Base-by-base conservation (phyloP, 495 filamentous ascomycete species). In the Hamigera avellanea region DNA sequence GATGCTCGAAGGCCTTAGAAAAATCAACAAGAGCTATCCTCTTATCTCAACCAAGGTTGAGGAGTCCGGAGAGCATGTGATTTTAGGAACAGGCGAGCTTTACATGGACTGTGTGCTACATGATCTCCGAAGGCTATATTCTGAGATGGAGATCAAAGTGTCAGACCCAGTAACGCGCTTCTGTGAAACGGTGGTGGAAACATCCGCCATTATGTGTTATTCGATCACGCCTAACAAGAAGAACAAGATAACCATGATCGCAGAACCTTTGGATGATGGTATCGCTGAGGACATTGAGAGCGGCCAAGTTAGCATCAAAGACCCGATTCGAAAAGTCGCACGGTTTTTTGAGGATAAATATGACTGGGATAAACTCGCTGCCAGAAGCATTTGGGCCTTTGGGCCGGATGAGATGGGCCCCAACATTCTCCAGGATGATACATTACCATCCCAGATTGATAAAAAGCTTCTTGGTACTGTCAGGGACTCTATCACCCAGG, bases 21-120 rank as follows among this genome's bases (percentile, higher is more conserved):
- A 93, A 50, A 83, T 96, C 58, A 95, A 95, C 68, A 96, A 96
- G 61, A 87, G 80, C 54, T 98, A 96, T 50, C 91, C 91, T 23
- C 69, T 98, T 17, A 81, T 95, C 36, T 84, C 83, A 30, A 96
- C 91, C 7, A 96, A 96, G 59, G 91, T 98, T 12, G 91, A 98
- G 50, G 91, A 98, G 56, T 95, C 86, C n/a, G 91, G 91, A 10
- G 91, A 98, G 55, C 91, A 98, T 57, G 77, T 96, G 41, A 73
- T 98, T 28, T 70, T 98, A 14, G 91, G 91, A 14, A 96, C 91
- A 2, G 91, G 91, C 25, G 91, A 98, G 52, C 69, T 98, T 6
- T 96, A 96, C 62, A 95, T 98, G 86, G 91, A 98, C 61, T 96
- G 89, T 51, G 91, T 95, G 19, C 76, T 98, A 23, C 87, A 98